These are phyloP conservation scores for Dictyostelium gargantuum DNA, from an alignment of 208 protist genomes.

Conservation along the genomic window DNA sequence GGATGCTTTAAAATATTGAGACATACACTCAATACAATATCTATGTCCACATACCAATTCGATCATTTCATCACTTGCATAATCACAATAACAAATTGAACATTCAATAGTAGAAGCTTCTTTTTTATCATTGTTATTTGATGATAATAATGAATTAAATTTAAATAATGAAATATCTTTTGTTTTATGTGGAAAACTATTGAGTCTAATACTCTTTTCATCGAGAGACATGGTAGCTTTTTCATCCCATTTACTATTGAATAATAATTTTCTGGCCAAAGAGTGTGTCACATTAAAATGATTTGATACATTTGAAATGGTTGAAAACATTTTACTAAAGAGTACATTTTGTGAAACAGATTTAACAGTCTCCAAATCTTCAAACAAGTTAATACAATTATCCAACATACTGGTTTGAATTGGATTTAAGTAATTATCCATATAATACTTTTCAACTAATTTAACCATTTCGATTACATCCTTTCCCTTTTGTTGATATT, in stretches of 20 bases:
- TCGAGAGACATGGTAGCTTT: neutral
- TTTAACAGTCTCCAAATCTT: neutral
- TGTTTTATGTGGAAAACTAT: neutral
- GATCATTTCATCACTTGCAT: neutral
- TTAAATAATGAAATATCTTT: neutral
- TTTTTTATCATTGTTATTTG: neutral
- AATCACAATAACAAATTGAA: conserved; percentile 21
- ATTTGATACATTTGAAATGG: neutral
- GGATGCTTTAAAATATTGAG: neutral
- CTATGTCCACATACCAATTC: conserved; percentile 3
- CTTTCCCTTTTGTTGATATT: neutral
- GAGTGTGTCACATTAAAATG: neutral
- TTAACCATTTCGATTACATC: neutral
- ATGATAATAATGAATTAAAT: neutral
- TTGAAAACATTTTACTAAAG: neutral
- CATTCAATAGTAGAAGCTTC: neutral
- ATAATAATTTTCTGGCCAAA: neutral
- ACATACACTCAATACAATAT: neutral
- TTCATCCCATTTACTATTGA: neutral
- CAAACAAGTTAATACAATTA: neutral
- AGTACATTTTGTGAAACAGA: neutral
- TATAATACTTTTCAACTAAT: neutral
- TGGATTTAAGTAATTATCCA: neutral
- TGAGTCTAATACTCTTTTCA: neutral
- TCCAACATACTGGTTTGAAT: neutral